Conservation (phyloP, 805 yeast genomes). For the Ogataea trehalophila region DNA sequence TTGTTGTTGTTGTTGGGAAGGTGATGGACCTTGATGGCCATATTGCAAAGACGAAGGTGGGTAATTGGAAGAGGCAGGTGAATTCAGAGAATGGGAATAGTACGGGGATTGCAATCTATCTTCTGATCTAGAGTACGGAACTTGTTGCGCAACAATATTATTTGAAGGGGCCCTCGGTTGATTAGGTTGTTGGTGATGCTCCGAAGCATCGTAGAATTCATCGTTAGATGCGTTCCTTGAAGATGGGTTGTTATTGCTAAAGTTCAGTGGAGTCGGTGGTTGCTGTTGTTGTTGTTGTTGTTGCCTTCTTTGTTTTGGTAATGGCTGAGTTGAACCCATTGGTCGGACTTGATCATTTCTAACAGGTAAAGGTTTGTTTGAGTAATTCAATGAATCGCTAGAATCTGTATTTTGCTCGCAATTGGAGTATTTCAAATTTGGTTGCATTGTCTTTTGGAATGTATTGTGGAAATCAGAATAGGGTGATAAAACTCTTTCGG, state of each 20-base stretch:
- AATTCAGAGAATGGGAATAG: background rate
- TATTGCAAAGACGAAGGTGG: background rate
- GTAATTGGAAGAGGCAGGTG: background rate
- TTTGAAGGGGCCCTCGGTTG: conserved; percentile 24
- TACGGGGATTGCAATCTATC: no score
- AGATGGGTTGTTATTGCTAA: background rate
- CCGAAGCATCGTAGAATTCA: conserved; percentile 3
- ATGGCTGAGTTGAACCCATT: background rate
- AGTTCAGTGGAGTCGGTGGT: background rate
- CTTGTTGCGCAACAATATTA: conserved; percentile 21
- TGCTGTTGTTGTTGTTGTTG: conserved; percentile 4
- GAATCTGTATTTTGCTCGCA: background rate
- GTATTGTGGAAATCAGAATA: conserved; percentile 31
- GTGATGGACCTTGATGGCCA: background rate
- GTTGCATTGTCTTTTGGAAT: conserved; percentile 25
- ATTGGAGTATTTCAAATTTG: conserved; percentile 1
- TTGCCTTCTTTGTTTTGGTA: conserved; percentile 19
- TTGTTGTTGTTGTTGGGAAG: conserved; percentile 1
- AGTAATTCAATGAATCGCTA: background rate
- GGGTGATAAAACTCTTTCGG: conserved; percentile 29
- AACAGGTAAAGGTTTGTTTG: conserved; percentile 2
- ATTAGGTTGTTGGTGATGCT: conserved; percentile 6
- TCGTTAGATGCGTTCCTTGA: conserved; percentile 1
- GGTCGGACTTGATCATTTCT: background rate
- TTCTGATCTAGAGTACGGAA: conserved; percentile 3